Evolutionary conservation across 306 rosid genomes (phyloP).

Genomic region (Arachis hypogaea): DNA sequence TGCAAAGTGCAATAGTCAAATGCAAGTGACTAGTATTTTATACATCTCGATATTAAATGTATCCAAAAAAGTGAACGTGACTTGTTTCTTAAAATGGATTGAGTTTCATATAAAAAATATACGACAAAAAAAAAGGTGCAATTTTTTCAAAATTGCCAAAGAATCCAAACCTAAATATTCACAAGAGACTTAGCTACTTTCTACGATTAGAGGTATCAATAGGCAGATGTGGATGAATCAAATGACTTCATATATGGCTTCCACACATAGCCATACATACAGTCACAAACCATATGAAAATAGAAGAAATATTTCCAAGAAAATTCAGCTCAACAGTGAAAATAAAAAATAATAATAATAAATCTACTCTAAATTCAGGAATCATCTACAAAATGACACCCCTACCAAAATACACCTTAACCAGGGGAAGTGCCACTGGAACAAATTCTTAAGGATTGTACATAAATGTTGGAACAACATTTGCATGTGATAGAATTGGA

Average conservation of each 20-base stretch:
- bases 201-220: no score
- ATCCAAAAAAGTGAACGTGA: no score
- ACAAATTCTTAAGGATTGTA: conserved; percentile 20
- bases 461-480: conserved; percentile 41
- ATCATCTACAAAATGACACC: not conserved
- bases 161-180: no score
- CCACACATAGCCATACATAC: not conserved
- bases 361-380: not conserved
- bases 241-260: not conserved
- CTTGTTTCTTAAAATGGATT: no score
- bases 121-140: no score
- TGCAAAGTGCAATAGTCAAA: no score
- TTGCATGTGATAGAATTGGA: conserved; percentile 43
- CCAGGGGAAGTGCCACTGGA: not conserved
- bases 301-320: not conserved
- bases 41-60: no score
- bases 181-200: no score
- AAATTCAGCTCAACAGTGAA: not conserved
- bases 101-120: no score
- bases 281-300: not conserved
- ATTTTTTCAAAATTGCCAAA: no score
- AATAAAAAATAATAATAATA: not conserved
- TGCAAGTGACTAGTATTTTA: no score
- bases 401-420: not conserved
- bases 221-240: no score